Conservation (phyloP, 306 rosid genomes). For the Lathyrus tuberosus region DNA sequence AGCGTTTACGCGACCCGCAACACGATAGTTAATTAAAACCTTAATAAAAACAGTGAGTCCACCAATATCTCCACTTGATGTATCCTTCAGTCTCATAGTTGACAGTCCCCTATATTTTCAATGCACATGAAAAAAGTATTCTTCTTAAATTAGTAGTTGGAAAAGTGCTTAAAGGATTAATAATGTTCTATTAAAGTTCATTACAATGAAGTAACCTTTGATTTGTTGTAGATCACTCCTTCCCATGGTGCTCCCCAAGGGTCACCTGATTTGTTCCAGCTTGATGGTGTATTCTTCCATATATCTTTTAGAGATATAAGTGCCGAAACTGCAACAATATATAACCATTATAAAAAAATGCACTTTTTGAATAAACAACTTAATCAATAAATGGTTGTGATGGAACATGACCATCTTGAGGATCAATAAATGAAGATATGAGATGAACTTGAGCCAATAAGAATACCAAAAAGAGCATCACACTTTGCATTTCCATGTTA, state of each 20-base stretch:
- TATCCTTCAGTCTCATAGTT: conserved; percentile 70
- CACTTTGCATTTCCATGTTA: conserved; percentile 46
- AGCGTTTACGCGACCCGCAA: too few relatives aligned
- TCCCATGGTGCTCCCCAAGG: conserved; percentile 89
- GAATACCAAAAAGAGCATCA: conserved; percentile 57
- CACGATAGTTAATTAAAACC: too few relatives aligned
- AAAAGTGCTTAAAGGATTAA: conserved; percentile 1
- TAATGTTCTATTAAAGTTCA: conserved; percentile 15
- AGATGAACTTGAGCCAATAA: conserved; percentile 51
- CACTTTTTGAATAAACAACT: background rate
- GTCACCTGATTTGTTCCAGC: conserved; percentile 76
- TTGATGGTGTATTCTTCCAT: conserved; percentile 79
- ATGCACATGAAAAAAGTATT: background rate
- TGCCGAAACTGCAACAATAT: conserved; percentile 56
- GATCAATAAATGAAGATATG: conserved; percentile 51
- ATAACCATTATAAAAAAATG: conserved; percentile 19
- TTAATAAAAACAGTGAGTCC: conserved; percentile 38
- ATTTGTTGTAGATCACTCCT: conserved; percentile 74
- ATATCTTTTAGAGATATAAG: conserved; percentile 59
- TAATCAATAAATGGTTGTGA: background rate
- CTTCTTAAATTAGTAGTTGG: conserved; percentile 15
- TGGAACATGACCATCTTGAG: conserved; percentile 60
- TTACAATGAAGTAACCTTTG: conserved; percentile 87
- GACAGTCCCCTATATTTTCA: conserved; percentile 62
- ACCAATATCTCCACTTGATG: conserved; percentile 66